Evolutionary conservation across 129 eudicot genomes (phyloP), one percentile per base, ranked within the genome.

Genomic region (Ambrosia trifida): DNA sequence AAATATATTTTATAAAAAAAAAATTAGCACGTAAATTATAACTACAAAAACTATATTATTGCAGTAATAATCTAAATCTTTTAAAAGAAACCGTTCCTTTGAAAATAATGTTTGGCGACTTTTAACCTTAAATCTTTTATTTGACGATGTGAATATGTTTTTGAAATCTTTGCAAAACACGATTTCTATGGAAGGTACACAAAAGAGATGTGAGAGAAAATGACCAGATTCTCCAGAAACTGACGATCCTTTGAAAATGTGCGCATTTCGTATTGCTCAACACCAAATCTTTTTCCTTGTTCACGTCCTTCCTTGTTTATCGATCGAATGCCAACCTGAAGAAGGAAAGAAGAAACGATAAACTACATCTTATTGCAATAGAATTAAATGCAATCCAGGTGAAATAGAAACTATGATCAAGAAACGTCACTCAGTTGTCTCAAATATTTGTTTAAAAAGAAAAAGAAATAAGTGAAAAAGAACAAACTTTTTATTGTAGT

Each of bases 221-320:
- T 47, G 9, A 92, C 98, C 98, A 93, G 79, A 79, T 85, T 87
- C 80, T 93, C 98, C 58, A 93, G 62, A 16, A 83, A 74, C 43
- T 82, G 68, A 7, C 90, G 96, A 82, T 93, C 98, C 81, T 77
- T 89, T 36, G 98, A 93, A 79, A 89, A 93, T 32, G 90, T 83
- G 61, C 98, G 82, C 98, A 93, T 93, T 85, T 89, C 98, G 73
- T 83, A 89, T 79, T 89, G 98, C 82, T 93, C 98, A 43, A 93
- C 98, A 1, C 98, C 98, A 72, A 89, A 93, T 78, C 84, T 84
- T 80, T 93, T 93, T 79, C 98, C 98, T 79, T 93, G 98, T 45
- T 93, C 98, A 31, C 98, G 95, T 36, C 98, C 98, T 85, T 93
- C 98, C 13, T 79, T 82, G 11, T 77, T 93, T 66, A 93, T 93